Percentiles rank a stretch among this genome's conserved stretches.
Evolutionary conservation across 768 basidiomycete genomes (phyloP).

Genomic region (Scleroderma bovista): DNA sequence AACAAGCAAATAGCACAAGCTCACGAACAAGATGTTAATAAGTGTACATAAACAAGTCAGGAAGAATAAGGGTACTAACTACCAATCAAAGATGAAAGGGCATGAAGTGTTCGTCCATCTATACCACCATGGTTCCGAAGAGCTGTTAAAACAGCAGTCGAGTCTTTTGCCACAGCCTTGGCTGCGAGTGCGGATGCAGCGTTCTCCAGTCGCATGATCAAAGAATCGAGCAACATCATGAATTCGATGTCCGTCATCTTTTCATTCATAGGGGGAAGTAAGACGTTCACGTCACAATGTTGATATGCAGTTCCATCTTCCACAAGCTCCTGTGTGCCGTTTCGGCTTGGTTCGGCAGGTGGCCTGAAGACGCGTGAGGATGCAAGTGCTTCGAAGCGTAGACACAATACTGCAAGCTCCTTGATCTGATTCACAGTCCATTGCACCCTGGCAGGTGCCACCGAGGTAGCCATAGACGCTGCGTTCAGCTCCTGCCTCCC

Average conservation of each 20-base stretch:
- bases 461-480: too few species aligned
- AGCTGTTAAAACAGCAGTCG: conserved; percentile 29
- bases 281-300: conserved; percentile 56
- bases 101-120: conserved; percentile 44
- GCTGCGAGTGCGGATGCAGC: conserved; percentile 37
- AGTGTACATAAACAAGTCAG: neutral
- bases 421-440: too few species aligned
- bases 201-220: conserved; percentile 75
- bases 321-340: too few species aligned
- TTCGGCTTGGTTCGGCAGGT: too few species aligned
- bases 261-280: conserved; percentile 65
- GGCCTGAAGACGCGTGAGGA: too few species aligned
- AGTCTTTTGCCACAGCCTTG: conserved; percentile 6
- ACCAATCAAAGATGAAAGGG: conserved; percentile 34
- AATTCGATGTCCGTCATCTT: conserved; percentile 70
- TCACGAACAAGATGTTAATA: neutral
- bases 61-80: conserved; percentile 7
- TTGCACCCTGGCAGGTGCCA: too few species aligned
- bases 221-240: conserved; percentile 67
- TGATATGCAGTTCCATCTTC: conserved; percentile 87
- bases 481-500: too few species aligned
- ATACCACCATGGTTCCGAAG: conserved; percentile 34
- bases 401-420: too few species aligned
- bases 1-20: neutral
- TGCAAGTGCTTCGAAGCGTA: too few species aligned